Evolutionary conservation across 163 green algal species (phyloP).

Genomic region (Scenedesmus sp.): DNA sequence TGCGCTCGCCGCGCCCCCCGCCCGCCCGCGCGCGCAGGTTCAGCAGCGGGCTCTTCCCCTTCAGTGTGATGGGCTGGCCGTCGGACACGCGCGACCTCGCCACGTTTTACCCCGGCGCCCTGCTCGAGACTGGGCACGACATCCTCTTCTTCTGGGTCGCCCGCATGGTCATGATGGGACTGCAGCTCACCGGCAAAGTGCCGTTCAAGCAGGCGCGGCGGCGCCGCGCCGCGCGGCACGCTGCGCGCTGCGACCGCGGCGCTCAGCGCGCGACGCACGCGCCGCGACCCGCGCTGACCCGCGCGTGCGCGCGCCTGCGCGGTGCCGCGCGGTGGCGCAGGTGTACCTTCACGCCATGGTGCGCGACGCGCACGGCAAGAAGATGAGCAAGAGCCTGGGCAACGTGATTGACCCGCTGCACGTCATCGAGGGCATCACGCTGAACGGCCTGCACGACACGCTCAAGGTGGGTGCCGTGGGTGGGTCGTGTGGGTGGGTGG

Average conservation of each 20-base stretch:
- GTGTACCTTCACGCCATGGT: slow-evolving; percentile 98
- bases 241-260: too few species aligned
- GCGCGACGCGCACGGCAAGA: slow-evolving; percentile 96
- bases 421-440: slow-evolving; percentile 97
- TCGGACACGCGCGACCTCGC: slow-evolving; percentile 82
- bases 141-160: slow-evolving; percentile 99
- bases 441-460: slow-evolving; percentile 85
- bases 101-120: slow-evolving; percentile 90
- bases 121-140: slow-evolving; percentile 98
- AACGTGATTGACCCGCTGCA: slow-evolving; percentile 98
- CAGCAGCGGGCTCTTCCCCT: slow-evolving; percentile 96
- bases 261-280: too few species aligned
- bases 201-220: slow-evolving; percentile 82
- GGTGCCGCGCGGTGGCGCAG: slow-evolving; percentile 47
- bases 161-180: slow-evolving; percentile 99
- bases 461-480: slow-evolving; percentile 67
- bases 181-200: slow-evolving; percentile 90
- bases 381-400: slow-evolving; percentile 98
- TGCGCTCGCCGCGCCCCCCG: too few species aligned
- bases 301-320: too few species aligned
- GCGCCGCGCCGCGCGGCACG: too few species aligned
- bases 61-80: slow-evolving; percentile 95
- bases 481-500: too few species aligned
- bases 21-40: slow-evolving; percentile 69
- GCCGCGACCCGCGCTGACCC: too few species aligned